Evolutionary conservation across 306 rosid genomes (phyloP).

Genomic region (Gastrolobium bilobum): DNA sequence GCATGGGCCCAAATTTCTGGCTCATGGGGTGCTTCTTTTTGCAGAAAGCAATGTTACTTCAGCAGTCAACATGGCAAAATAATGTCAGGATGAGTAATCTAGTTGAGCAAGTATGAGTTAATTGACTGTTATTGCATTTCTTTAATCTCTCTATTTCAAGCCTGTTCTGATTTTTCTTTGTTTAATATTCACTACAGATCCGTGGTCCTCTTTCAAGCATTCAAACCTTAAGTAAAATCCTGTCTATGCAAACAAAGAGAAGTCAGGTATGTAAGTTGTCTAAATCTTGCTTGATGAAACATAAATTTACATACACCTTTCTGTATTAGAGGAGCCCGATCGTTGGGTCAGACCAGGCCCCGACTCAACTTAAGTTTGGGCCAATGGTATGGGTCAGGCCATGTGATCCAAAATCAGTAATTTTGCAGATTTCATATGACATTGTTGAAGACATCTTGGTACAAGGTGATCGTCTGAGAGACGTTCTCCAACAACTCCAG

Average conservation of each 20-base stretch:
- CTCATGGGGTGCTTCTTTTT: conserved; percentile 43
- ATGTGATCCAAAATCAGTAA: conserved; percentile 20
- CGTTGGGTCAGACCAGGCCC: not conserved
- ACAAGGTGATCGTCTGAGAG: conserved; percentile 82
- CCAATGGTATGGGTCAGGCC: not conserved
- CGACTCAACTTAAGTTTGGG: conserved; percentile 1
- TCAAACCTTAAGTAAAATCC: conserved; percentile 86
- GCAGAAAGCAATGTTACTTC: conserved; percentile 90
- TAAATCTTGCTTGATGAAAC: conserved; percentile 36
- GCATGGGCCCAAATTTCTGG: conserved; percentile 39
- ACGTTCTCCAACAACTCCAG: conserved; percentile 86
- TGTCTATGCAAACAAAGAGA: conserved; percentile 78
- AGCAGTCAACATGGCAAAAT: conserved; percentile 97
- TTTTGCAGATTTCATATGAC: conserved; percentile 82
- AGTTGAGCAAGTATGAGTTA: conserved; percentile 77
- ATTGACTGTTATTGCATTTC: conserved; percentile 26
- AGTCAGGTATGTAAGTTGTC: conserved; percentile 69
- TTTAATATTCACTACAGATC: conserved; percentile 62
- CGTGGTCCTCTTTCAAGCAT: conserved; percentile 96
- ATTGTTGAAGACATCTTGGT: conserved; percentile 84
- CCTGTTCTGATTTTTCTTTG: conserved; percentile 44
- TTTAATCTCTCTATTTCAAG: conserved; percentile 11
- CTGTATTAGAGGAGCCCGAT: not conserved
- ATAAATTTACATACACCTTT: conserved; percentile 23
- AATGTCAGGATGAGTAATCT: conserved; percentile 85